These are phyloP conservation scores for Xylaria polymorpha DNA, from an alignment of 2,329 filamentous ascomycete genomes.

Conservation along the genomic window DNA sequence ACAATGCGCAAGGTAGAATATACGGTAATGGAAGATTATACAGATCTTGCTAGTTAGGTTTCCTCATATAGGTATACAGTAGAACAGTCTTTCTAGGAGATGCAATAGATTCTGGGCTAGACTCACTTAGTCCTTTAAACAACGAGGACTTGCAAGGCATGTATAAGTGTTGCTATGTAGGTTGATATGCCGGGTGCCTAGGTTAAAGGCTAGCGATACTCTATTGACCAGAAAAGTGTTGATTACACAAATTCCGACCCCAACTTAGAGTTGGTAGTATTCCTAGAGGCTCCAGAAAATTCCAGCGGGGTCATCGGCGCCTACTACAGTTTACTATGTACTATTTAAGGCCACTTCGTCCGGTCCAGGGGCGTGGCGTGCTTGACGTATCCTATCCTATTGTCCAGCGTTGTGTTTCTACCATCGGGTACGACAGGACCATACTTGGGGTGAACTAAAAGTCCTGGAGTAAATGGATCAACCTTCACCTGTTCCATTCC, in stretches of 20 bases:
- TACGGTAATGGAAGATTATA: background rate
- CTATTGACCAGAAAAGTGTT: background rate
- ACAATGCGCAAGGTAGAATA: background rate
- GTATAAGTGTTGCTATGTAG: background rate
- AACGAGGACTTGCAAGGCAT: background rate
- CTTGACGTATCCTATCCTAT: constrained; percentile 41
- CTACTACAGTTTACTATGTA: no score
- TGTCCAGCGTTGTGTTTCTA: constrained; percentile 38
- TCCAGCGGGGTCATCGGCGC: background rate
- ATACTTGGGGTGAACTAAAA: constrained; percentile 43
- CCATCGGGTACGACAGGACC: constrained; percentile 41
- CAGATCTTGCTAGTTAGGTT: background rate
- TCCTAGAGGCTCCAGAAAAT: background rate
- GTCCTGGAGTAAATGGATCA: constrained; percentile 41
- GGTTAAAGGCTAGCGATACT: no score
- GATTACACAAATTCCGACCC: background rate
- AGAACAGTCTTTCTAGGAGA: background rate
- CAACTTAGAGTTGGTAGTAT: background rate
- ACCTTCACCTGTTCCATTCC: constrained; percentile 42
- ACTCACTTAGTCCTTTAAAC: background rate
- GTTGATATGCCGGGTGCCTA: background rate
- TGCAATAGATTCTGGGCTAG: background rate
- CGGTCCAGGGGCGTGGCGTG: constrained; percentile 36
- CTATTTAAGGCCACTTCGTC: constrained; percentile 33
- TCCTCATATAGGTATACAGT: background rate